Base-by-base conservation (phyloP, 192 early-diverging fungal genomes). In the Entrophospora sp. region DNA sequence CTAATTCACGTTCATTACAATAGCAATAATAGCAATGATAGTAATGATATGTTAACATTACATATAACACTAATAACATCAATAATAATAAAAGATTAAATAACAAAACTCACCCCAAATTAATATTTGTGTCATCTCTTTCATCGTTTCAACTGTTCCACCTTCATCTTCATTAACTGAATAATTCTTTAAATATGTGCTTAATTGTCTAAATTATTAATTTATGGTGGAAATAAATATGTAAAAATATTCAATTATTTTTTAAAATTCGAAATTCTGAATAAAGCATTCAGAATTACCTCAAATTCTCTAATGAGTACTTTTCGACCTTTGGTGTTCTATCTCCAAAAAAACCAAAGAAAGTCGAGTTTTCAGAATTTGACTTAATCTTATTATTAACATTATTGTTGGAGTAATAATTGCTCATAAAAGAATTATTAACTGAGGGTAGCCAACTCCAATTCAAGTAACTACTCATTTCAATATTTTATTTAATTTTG, bases 71-170 rank as follows among this genome's bases (percentile, higher is more conserved):
- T 34, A 30, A n/a, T 61, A 38, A 36, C 8, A 4, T 35, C 35
- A 20, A 12, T 42, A 28, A 27, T n/a, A 13, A 14, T 18, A 24
- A 16, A 18, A 31, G 37, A 16, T 36, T 5, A 57, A 45, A 64
- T 68, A 68, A 61, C 16, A 74, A 40, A 4, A 58, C 67, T 68
- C 69, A 13, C 75, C 75, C 75, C 75, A 76, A 40, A 76, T 70
- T 57, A 76, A 67, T 63, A 76, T 58, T 36, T 76, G 75, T 8
- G 75, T 76, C 48, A 76, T 57, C 44, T 76, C 75, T 32, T 70
- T 76, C 9, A 76, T 46, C 20, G 68, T 57, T 43, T 64, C 69
- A 52, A 72, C 42, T 16, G 72, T 61, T 35, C 28, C 67, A 2
- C 70, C 75, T 25, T 72, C 75, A 38, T 70, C 70, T n/a, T 57